A percentile compares a stretch with the other conserved stretches of the same genome.
phyloP scores from a whole-genome alignment of 225 moss, liverwort and hornwort genomes.

The Thuidium tamariscinum region DNA sequence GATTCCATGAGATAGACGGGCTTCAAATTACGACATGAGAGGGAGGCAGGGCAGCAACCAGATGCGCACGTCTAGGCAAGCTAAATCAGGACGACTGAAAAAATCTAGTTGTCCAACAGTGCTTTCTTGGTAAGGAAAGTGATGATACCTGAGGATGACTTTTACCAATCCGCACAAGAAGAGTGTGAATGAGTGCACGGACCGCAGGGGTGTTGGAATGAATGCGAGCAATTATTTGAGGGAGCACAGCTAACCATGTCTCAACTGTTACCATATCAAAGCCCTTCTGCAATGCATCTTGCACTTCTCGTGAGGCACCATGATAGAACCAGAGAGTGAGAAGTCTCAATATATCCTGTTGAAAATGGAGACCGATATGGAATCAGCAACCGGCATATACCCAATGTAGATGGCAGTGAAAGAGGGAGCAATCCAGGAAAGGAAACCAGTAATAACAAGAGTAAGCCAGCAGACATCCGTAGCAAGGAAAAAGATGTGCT shows the following conservation, averaged over 20 bases:
- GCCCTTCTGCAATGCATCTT: slow-evolving; percentile 67
- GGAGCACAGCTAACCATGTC: slow-evolving; percentile 95
- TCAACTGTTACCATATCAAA: slow-evolving; percentile 71
- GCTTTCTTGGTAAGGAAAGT: background rate
- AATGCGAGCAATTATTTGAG: slow-evolving; percentile 97
- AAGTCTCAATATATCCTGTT: slow-evolving; percentile 91
- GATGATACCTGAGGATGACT: slow-evolving; percentile 82
- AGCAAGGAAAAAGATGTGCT: background rate
- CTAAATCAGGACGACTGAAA: background rate
- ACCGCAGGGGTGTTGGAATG: slow-evolving; percentile 82
- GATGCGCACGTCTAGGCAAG: background rate
- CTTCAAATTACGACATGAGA: background rate
- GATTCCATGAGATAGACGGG: background rate
- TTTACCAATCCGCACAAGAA: slow-evolving; percentile 79
- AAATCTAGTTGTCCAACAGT: background rate
- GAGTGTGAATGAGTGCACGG: slow-evolving; percentile 68
- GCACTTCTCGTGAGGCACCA: slow-evolving; percentile 76
- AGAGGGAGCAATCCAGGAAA: background rate
- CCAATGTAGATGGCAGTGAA: background rate
- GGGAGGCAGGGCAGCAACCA: background rate
- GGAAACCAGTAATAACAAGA: background rate
- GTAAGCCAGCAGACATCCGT: background rate
- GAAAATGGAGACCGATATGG: background rate
- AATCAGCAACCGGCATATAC: background rate
- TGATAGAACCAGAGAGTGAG: slow-evolving; percentile 98